Conservation (phyloP, 148 eudicot genomes). For the Persicaria tinctoria region DNA sequence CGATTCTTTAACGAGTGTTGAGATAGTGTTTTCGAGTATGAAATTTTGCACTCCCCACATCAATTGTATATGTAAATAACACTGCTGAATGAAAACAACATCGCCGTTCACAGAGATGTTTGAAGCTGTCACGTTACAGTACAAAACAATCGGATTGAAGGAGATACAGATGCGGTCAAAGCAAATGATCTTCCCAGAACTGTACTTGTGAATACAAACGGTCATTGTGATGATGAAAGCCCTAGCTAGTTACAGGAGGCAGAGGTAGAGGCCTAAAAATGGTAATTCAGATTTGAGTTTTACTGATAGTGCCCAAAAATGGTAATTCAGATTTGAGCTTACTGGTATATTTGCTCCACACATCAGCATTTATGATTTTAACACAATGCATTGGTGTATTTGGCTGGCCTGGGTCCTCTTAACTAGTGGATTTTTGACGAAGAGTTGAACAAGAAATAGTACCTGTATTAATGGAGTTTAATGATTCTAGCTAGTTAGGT, state of each 20-base stretch:
- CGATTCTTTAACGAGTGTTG: not conserved
- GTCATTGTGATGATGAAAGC: not conserved
- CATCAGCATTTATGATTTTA: not conserved
- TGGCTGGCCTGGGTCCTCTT: too few species aligned
- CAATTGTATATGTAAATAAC: not conserved
- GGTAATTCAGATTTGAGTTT: not conserved
- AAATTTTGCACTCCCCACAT: not conserved
- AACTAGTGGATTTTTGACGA: too few species aligned
- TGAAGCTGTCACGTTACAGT: too few species aligned
- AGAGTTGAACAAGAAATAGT: too few species aligned
- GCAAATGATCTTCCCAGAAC: not conserved
- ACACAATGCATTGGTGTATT: too few species aligned
- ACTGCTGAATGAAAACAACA: not conserved
- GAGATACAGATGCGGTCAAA: not conserved
- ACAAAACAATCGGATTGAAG: too few species aligned
- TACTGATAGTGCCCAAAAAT: not conserved
- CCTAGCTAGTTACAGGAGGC: slow-evolving; percentile 2
- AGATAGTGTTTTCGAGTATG: not conserved
- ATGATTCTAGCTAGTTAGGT: not conserved
- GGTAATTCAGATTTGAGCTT: not conserved
- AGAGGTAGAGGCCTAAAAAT: slow-evolving; percentile 5
- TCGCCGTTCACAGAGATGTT: not conserved
- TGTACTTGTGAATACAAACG: not conserved
- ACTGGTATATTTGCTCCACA: not conserved
- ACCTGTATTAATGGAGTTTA: too few species aligned